Base-by-base conservation (phyloP, 768 basidiomycete genomes). In the Postia placenta region DNA sequence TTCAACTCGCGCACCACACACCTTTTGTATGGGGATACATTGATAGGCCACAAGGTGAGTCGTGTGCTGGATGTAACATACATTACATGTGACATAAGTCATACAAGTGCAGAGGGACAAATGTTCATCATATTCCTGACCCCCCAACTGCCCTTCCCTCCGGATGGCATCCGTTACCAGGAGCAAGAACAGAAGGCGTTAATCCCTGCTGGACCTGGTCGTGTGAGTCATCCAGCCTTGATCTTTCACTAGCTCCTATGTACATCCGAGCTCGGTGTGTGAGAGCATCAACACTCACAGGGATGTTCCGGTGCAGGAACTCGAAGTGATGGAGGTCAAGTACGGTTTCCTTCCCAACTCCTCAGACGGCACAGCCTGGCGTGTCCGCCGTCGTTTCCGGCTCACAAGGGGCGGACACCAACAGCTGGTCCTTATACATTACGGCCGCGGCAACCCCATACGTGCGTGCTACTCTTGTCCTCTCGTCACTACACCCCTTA, bases 11-110 rank as follows among this genome's bases (percentile, higher is more conserved):
- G 3, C 71, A 72, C 38, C 76, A 64, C 14, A 65, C 77, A 17
- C 85, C 88, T 2, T 91, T 86, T 59, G 57, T 69, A 5, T 89
- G 87, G 83, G 70, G 77, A 2, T 91, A 79, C 57, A 77, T 92
- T 28, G 89, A 92, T 73, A 85, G 84, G 55, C 87, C 88, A 26
- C 56, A 67, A 57, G 88, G 88, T 87, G 47, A 47, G 79, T 27
- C 35, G 28, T 28, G 38, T 20, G 30, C 26, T 42, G 14, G 48
- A 33, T 19, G 6, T 25, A 17, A 26, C 28, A n/a, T n/a, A n/a
- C n/a, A n/a, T n/a, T 41, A 12, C 41, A 46, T 43, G 7, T 17
- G 41, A 5, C n/a, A n/a, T n/a, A n/a, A n/a, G n/a, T n/a, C n/a
- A n/a, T 24, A 23, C 42, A 23, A 17, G 33, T 40, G 7, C 47